Evolutionary conservation across 169 alveolate species (phyloP).

Genomic region (Plasmodium reichenowi): DNA sequence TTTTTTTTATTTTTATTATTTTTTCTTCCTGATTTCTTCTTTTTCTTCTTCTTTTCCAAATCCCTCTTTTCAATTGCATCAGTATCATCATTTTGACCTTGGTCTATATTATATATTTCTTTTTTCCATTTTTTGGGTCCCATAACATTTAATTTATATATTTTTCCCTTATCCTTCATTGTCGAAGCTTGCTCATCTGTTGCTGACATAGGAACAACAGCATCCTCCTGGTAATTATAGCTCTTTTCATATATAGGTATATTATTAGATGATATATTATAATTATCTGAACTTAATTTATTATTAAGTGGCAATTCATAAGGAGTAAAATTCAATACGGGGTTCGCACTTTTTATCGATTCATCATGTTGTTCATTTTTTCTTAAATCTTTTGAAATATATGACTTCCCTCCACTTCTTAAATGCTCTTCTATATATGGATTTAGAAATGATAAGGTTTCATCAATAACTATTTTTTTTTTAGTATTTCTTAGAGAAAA

Average conservation of each 20-base stretch:
- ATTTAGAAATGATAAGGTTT: constrained; percentile 47
- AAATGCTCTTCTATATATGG: constrained; percentile 63
- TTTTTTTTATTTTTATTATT: constrained; percentile 2
- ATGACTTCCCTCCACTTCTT: constrained; percentile 65
- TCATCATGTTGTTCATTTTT: constrained; percentile 23
- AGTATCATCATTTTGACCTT: constrained; percentile 3
- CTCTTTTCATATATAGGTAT: constrained; percentile 16
- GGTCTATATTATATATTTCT: constrained; percentile 19
- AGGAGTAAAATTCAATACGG: constrained; percentile 64
- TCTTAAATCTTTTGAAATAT: constrained; percentile 62
- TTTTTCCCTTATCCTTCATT: constrained; percentile 42
- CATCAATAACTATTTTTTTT: constrained; percentile 56
- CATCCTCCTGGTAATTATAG: constrained; percentile 13
- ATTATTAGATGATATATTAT: constrained; percentile 15
- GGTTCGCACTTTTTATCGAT: constrained; percentile 10
- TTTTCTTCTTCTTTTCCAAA: constrained; percentile 20
- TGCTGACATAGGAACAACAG: constrained; percentile 1
- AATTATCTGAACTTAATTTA: constrained; percentile 26
- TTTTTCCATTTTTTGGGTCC: constrained; percentile 78
- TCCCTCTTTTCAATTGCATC: constrained; percentile 17
- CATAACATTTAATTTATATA: constrained; percentile 51
- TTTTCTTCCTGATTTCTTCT: constrained; percentile 22
- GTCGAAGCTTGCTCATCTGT: constrained; percentile 1
- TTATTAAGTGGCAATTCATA: constrained; percentile 70
- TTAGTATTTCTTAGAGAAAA: constrained; percentile 17